Evolutionary conservation across 305 asterid species (phyloP).

Genomic region (Plantago lanceolata): DNA sequence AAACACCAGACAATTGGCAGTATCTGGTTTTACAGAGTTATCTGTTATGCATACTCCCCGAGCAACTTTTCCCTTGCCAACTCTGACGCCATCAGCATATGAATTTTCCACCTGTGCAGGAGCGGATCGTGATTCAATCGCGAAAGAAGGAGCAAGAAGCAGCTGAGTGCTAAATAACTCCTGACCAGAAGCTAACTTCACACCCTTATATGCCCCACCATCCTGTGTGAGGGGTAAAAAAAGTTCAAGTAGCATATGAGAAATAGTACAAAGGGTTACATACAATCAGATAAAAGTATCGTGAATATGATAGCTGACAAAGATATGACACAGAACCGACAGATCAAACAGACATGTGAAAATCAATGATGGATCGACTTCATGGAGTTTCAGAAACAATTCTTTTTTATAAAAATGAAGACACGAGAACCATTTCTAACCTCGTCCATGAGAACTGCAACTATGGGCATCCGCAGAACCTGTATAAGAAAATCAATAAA

Average conservation of each 20-base stretch:
- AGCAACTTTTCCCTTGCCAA: conserved; percentile 50
- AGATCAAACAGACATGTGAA: too few relatives aligned
- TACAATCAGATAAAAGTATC: conserved; percentile 15
- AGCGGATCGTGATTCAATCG: conserved; percentile 35
- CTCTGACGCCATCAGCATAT: conserved; percentile 30
- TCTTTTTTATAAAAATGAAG: not conserved
- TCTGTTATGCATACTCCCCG: conserved; percentile 78
- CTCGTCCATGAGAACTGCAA: conserved; percentile 60
- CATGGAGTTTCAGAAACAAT: conserved; percentile 19
- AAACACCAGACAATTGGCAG: conserved; percentile 59
- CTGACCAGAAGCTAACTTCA: conserved; percentile 84
- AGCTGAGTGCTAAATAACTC: conserved; percentile 73
- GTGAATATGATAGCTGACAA: conserved; percentile 10
- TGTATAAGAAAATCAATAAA: conserved; percentile 30
- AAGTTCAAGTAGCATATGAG: conserved; percentile 24
- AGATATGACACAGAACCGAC: conserved; percentile 6
- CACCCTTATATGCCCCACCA: conserved; percentile 58
- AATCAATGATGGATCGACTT: not conserved
- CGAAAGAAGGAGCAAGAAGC: conserved; percentile 67
- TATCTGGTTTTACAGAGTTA: conserved; percentile 51
- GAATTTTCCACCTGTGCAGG: conserved; percentile 29
- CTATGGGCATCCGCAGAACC: conserved; percentile 85
- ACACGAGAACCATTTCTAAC: conserved; percentile 31
- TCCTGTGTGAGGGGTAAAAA: conserved; percentile 39
- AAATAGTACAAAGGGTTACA: conserved; percentile 17